Conservation (phyloP, 129 eudicot species). For the Gnaphalium uliginosum region DNA sequence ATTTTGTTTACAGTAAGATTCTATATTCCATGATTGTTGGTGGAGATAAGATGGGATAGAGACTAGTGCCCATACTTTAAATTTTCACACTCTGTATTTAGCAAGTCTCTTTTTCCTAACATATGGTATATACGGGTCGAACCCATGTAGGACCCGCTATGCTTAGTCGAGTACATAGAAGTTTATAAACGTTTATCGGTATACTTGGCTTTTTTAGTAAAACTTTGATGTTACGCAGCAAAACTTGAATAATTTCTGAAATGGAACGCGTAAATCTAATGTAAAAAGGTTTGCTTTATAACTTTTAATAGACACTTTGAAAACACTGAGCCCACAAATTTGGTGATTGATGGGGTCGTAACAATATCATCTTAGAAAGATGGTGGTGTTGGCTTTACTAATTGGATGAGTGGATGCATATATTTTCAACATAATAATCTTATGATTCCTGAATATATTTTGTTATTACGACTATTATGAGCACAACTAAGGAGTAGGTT, state of each 20-base stretch:
- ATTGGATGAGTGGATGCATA: slow-evolving; percentile 30
- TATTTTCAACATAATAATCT: slow-evolving; percentile 29
- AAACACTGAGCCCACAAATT: slow-evolving; percentile 31
- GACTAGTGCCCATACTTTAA: slow-evolving; percentile 37
- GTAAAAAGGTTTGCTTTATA: slow-evolving; percentile 13
- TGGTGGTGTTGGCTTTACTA: slow-evolving; percentile 25
- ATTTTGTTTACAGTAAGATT: slow-evolving; percentile 43
- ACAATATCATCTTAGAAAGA: slow-evolving; percentile 31
- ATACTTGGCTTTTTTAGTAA: background rate
- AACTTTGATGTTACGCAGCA: background rate
- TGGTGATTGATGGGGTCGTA: slow-evolving; percentile 34
- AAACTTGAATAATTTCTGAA: slow-evolving; percentile 6
- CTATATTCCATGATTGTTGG: slow-evolving; percentile 50
- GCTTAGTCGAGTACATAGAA: background rate
- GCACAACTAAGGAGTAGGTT: slow-evolving; percentile 11
- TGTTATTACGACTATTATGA: slow-evolving; percentile 25
- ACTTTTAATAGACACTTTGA: slow-evolving; percentile 27
- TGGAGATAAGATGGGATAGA: slow-evolving; percentile 42
- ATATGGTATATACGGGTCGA: slow-evolving; percentile 14
- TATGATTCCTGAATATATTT: slow-evolving; percentile 31
- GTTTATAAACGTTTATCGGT: background rate
- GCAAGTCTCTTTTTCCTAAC: slow-evolving; percentile 7
- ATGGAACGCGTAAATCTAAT: slow-evolving; percentile 13
- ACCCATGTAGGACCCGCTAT: background rate
- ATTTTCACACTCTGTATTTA: background rate